A percentile compares a stretch with the other conserved stretches of the same genome.
phyloP scores from a whole-genome alignment of 2,329 filamentous ascomycete genomes.

The Fusarium sp. region DNA sequence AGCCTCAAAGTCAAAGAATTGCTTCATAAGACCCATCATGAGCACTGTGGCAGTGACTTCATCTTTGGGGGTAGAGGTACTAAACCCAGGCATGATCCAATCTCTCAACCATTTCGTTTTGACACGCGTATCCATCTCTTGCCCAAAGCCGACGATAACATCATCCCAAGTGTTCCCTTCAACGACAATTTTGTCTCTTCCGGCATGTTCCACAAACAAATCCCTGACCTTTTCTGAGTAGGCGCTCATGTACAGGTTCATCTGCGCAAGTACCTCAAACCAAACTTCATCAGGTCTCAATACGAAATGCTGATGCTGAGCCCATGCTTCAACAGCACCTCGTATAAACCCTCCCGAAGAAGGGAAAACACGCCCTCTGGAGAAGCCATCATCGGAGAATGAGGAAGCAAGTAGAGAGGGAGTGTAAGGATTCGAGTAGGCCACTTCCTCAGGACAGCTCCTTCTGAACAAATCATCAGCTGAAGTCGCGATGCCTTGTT shows the following conservation, averaged over 20 bases:
- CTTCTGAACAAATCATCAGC: slow-evolving; percentile 48
- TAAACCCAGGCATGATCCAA: slow-evolving; percentile 60
- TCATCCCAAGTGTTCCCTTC: slow-evolving; percentile 43
- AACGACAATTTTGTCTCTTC: slow-evolving; percentile 56
- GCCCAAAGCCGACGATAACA: slow-evolving; percentile 52
- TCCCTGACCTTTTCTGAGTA: slow-evolving; percentile 60
- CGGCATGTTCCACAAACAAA: slow-evolving; percentile 61
- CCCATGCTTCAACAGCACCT: slow-evolving; percentile 62
- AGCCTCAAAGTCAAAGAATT: slow-evolving; percentile 55
- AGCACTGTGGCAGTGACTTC: slow-evolving; percentile 57
- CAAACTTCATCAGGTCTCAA: slow-evolving; percentile 67
- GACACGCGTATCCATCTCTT: slow-evolving; percentile 56
- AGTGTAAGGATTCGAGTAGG: slow-evolving; percentile 35
- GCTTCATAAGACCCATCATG: slow-evolving; percentile 60
- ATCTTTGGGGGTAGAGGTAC: slow-evolving; percentile 56
- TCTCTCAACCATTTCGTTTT: slow-evolving; percentile 56
- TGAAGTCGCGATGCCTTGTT: slow-evolving; percentile 43
- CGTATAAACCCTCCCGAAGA: slow-evolving; percentile 58
- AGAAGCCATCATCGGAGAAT: slow-evolving; percentile 34
- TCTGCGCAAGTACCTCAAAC: slow-evolving; percentile 65
- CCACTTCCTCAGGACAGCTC: slow-evolving; percentile 53
- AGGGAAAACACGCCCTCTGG: slow-evolving; percentile 42
- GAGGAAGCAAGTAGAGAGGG: slow-evolving; percentile 50
- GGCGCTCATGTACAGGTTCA: slow-evolving; percentile 63
- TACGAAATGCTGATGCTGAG: slow-evolving; percentile 61